A percentile compares a stretch with the other conserved stretches of the same genome.
Evolutionary conservation across 371 early-diverging fungal species (phyloP).

Genomic region (Zancudomyces culisetae): DNA sequence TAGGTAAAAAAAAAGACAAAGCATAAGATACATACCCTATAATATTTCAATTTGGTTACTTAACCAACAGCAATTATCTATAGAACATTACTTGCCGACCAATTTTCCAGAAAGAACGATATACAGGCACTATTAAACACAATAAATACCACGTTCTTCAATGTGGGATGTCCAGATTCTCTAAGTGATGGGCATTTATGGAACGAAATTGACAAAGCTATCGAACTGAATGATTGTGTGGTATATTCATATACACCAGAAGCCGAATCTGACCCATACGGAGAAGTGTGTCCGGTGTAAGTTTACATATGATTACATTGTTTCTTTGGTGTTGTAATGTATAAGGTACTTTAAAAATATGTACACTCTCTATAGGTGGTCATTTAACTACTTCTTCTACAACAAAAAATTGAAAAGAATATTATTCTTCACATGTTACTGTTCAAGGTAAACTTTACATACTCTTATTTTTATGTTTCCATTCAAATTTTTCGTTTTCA

Average conservation of each 20-base stretch:
- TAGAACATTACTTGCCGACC: constrained; percentile 33
- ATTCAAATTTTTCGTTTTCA: too few relatives aligned
- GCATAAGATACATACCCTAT: too few relatives aligned
- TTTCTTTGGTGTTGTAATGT: background rate
- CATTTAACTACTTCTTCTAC: constrained; percentile 84
- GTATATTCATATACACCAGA: constrained; percentile 73
- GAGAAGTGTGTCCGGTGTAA: constrained; percentile 42
- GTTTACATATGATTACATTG: too few relatives aligned
- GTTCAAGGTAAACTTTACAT: constrained; percentile 57
- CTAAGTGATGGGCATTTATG: constrained; percentile 34
- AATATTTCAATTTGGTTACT: too few relatives aligned
- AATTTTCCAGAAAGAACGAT: constrained; percentile 51
- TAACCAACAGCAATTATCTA: background rate
- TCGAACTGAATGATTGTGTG: constrained; percentile 60
- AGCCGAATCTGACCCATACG: constrained; percentile 69
- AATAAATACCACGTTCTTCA: constrained; percentile 68
- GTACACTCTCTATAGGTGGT: constrained; percentile 40
- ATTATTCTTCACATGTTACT: constrained; percentile 68
- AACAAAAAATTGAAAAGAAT: constrained; percentile 76
- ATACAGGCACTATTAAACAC: constrained; percentile 31
- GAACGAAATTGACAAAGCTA: constrained; percentile 64
- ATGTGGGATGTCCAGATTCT: constrained; percentile 41
- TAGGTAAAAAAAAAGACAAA: constrained; percentile 25
- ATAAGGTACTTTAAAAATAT: background rate
- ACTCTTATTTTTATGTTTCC: too few relatives aligned